Base-by-base conservation (phyloP, 495 filamentous ascomycete species). In the Aspergillus steynii region DNA sequence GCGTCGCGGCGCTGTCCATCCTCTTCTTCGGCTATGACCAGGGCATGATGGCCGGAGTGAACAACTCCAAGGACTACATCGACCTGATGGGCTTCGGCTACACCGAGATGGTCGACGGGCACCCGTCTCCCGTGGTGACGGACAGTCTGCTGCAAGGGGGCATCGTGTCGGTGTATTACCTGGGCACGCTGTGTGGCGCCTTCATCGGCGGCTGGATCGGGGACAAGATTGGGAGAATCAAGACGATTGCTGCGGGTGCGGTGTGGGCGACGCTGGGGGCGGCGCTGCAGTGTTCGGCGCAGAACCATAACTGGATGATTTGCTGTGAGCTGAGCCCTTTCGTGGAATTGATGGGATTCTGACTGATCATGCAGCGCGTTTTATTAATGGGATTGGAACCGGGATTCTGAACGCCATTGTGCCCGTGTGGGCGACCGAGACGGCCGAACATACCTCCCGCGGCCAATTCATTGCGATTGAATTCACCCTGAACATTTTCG, bases 21-120 rank as follows among this genome's bases (percentile, higher is more conserved):
- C 79, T 85, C 60, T 86, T 86, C 74, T 84, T 85, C 50, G 84
- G 83, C 55, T 89, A 88, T 70, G 86, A 88, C 60, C 86, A 88
- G 68, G 88, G 89, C 59, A 84, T 92, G 81, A 91, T 90, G 86
- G 83, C 85, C 25, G 88, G 89, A 51, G 89, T 91, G 7, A 90
- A 91, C 69, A 86, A 82, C 52, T 77, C 84, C 32, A 78, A 82
- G 42, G 71, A 89, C 62, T 90, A 90, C 66, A 83, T 86, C 61
- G 76, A 85, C 9, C 74, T 83, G 12, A 90, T 90, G 87, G 78
- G 80, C 37, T 86, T 90, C 62, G 88, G 88, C 4, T 78, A 88
- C 56, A 80, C 78, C 5, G 74, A 85, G 46, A 74, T 79, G 37
- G 62, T 66, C n/a, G 68, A 74, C 29, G 79, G 77, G 31, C 73